Conservation (phyloP, 139 green algal genomes). For the Chlorella sp. region DNA sequence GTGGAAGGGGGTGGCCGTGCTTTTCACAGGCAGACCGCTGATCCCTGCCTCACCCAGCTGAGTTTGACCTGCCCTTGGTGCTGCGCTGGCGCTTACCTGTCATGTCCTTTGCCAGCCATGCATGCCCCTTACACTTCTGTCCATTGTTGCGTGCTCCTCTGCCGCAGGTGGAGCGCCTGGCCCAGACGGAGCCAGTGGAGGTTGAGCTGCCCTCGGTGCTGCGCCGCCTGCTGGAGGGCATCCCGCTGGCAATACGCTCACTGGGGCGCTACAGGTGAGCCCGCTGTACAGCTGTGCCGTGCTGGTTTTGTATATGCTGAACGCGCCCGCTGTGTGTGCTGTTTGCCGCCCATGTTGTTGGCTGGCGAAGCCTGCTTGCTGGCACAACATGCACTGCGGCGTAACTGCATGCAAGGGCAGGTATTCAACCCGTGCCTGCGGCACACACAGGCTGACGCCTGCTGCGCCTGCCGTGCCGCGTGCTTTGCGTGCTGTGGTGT, state of each 20-base stretch:
- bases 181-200: constrained; percentile 41
- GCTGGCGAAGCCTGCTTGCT: no score
- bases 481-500: no score
- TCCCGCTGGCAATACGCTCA: constrained; percentile 18
- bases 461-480: no score
- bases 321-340: neutral
- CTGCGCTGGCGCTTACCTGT: neutral
- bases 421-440: no score
- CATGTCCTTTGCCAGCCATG: no score
- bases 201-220: constrained; percentile 42
- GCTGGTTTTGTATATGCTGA: no score
- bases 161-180: constrained; percentile 43
- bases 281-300: neutral
- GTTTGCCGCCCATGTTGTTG: neutral
- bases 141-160: neutral
- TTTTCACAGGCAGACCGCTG: constrained; percentile 35
- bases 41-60: constrained; percentile 30
- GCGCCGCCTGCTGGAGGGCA: neutral
- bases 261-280: constrained; percentile 23
- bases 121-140: no score
- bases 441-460: no score
- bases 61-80: constrained; percentile 39
- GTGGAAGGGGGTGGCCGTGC: neutral
- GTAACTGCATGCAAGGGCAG: no score
- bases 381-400: no score